phyloP scores from a whole-genome alignment of 2,329 filamentous ascomycete species.

The Triangularia verruculosa region DNA sequence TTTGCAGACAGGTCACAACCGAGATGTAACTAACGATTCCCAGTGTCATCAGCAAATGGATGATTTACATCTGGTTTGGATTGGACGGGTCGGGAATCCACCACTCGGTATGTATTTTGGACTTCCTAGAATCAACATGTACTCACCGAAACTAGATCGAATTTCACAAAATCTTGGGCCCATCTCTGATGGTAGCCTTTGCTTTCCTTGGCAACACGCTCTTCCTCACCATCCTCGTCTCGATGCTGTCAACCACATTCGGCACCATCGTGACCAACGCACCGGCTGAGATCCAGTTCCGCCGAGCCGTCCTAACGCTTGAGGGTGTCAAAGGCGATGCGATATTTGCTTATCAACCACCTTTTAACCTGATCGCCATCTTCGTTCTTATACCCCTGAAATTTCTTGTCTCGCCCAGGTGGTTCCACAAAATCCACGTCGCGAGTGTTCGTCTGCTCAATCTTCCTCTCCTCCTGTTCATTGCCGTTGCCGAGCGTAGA shows the following conservation, averaged over 20 bases:
- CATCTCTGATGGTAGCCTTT: slow-evolving; percentile 76
- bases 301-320: slow-evolving; percentile 75
- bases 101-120: slow-evolving; percentile 38
- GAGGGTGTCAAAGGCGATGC: slow-evolving; percentile 84
- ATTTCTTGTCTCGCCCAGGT: slow-evolving; percentile 72
- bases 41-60: slow-evolving; percentile 78
- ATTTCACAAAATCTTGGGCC: slow-evolving; percentile 77
- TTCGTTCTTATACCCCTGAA: slow-evolving; percentile 73
- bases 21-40: not conserved
- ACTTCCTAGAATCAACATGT: not conserved
- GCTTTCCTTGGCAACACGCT: slow-evolving; percentile 83
- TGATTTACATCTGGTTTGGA: slow-evolving; percentile 92
- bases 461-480: slow-evolving; percentile 68
- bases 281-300: slow-evolving; percentile 79
- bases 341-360: slow-evolving; percentile 77
- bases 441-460: slow-evolving; percentile 71
- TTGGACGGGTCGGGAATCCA: slow-evolving; percentile 69
- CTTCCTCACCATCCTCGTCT: slow-evolving; percentile 85
- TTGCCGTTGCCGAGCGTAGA: slow-evolving; percentile 68
- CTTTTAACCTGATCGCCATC: slow-evolving; percentile 78
- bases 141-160: slow-evolving; percentile 46
- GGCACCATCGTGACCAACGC: slow-evolving; percentile 73
- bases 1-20: not conserved
- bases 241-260: slow-evolving; percentile 83
- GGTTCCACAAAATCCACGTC: slow-evolving; percentile 90